Base-by-base conservation (phyloP, 2,329 filamentous ascomycete species). In the Botrytis pseudocinerea region DNA sequence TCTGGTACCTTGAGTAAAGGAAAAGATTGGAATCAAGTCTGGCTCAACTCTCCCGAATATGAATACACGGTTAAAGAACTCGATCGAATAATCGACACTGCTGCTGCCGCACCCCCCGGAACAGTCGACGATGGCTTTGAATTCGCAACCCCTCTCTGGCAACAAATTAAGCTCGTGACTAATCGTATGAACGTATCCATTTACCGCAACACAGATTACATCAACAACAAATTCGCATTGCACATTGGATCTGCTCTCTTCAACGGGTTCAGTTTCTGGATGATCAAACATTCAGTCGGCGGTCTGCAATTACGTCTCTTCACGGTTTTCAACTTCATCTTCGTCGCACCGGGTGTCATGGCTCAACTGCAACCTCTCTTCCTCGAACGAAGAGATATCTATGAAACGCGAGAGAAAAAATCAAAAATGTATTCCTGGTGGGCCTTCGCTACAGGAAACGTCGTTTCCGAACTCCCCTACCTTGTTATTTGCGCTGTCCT, bases 21-120 rank as follows among this genome's bases (percentile, higher is more conserved):
- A 0, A 80, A 82, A 51, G 87, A 94, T 79, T 95, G 93, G 93
- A 84, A 85, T 54, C 84, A 91, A 60, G 87, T 91, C 76, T 93
- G 91, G 91, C 83, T 84, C 64, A 85, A 86, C 54, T 92, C 90
- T 0, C 81, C 87, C 2, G 85, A 92, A 76, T 86, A 88, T 74
- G 81, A 83, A 7, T 79, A 83, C 2, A 81, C 91, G 28, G 79
- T 89, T 2, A 80, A 85, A 25, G 89, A 92, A 78, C 90, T 93
- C 57, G 85, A 89, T 38, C 82, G 82, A 10, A 85, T 91, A 73
- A 87, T 88, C 76, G 79, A 85, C 2, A 85, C 87, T 1, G 82
- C 85, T 4, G 82, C 82, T 4, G 75, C 80, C 7, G 80, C 80
- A 59, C 77, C 80, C 32, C 77, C 80, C 4, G 78, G 79, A 28